Conservation (phyloP, 352 stramenopile species). For the Globisporangium emineosum region DNA sequence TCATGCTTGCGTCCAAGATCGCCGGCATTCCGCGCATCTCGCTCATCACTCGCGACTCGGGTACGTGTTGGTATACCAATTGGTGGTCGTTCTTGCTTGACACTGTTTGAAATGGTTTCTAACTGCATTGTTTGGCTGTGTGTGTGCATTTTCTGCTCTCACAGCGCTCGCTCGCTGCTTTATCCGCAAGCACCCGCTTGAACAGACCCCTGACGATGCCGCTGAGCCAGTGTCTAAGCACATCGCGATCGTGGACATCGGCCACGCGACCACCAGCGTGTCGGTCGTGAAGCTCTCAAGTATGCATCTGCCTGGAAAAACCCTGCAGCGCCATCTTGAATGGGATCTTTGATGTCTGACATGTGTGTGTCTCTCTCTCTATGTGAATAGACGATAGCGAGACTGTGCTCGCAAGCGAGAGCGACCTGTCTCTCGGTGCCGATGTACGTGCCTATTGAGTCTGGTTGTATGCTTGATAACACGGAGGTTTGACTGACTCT, state of each 20-base stretch:
- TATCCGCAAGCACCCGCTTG: slow-evolving; percentile 77
- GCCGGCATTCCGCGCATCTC: slow-evolving; percentile 53
- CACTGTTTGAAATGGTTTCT: not conserved
- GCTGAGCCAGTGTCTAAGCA: slow-evolving; percentile 30
- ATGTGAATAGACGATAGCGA: slow-evolving; percentile 35
- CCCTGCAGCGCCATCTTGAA: not conserved
- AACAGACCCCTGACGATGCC: slow-evolving; percentile 21
- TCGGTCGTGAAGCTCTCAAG: slow-evolving; percentile 67
- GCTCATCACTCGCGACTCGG: slow-evolving; percentile 46
- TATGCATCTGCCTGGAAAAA: slow-evolving; percentile 10
- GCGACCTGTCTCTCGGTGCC: slow-evolving; percentile 58
- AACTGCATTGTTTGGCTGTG: not conserved
- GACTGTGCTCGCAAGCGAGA: slow-evolving; percentile 48
- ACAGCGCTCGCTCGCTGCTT: slow-evolving; percentile 59
- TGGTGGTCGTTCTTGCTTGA: not conserved
- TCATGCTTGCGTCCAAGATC: slow-evolving; percentile 52
- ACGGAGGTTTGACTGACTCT: not conserved
- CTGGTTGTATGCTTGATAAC: not conserved
- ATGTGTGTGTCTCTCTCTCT: not conserved
- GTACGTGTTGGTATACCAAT: not conserved
- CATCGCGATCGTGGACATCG: slow-evolving; percentile 89
- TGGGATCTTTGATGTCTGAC: not conserved
- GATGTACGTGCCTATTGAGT: slow-evolving; percentile 29
- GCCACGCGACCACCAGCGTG: slow-evolving; percentile 73
- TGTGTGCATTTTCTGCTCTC: not conserved